Evolutionary conservation across 345 rosid species (phyloP).

Genomic region (Camelina laxa): DNA sequence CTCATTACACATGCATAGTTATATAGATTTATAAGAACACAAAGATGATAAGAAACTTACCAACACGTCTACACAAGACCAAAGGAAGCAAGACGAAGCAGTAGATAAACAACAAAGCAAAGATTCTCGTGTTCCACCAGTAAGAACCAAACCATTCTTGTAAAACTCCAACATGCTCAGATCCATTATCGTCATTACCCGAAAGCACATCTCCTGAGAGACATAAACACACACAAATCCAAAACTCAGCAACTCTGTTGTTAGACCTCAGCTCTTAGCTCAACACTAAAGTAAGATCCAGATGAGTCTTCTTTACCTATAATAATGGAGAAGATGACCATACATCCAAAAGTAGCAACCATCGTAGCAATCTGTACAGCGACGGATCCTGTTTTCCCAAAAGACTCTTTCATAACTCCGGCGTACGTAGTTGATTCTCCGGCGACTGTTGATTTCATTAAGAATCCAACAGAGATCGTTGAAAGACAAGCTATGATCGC

Average conservation of each 20-base stretch:
- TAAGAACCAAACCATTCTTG: conserved; percentile 87
- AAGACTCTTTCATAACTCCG: conserved; percentile 86
- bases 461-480: conserved; percentile 65
- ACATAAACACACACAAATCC: neutral
- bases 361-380: conserved; percentile 69
- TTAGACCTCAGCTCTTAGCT: neutral
- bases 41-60: conserved; percentile 45
- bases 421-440: conserved; percentile 69
- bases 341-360: conserved; percentile 83
- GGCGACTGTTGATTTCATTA: conserved; percentile 70
- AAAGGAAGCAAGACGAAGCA: conserved; percentile 73
- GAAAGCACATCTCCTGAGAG: conserved; percentile 80
- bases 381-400: conserved; percentile 65
- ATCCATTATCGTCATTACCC: conserved; percentile 62
- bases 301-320: conserved; percentile 56
- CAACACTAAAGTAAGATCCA: neutral
- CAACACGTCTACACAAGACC: conserved; percentile 68
- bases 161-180: conserved; percentile 72
- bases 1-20: neutral
- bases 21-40: neutral
- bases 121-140: conserved; percentile 83
- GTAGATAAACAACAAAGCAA: conserved; percentile 58
- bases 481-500: conserved; percentile 69
- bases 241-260: conserved; percentile 18
- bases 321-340: conserved; percentile 67